Evolutionary conservation across 176 grass and related monocot species (phyloP).

Genomic region (Zea luxurians): DNA sequence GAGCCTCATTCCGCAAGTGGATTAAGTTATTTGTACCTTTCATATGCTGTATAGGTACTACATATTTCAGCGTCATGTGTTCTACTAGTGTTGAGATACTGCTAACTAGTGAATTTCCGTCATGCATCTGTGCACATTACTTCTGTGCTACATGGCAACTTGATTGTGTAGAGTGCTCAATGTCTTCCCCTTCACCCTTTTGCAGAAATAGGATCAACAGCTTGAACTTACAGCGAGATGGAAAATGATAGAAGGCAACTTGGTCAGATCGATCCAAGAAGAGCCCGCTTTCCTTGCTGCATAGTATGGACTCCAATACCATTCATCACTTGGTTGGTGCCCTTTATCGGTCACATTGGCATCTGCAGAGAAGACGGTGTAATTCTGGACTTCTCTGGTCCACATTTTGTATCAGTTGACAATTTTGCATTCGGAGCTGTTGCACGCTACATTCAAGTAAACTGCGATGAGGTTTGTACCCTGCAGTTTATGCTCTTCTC

Average conservation of each 20-base stretch:
- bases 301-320: conserved; percentile 95
- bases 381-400: conserved; percentile 88
- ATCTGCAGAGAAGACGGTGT: conserved; percentile 96
- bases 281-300: conserved; percentile 81
- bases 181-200: not conserved
- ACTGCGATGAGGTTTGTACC: conserved; percentile 61
- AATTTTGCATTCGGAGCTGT: conserved; percentile 88
- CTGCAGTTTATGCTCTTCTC: not conserved
- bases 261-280: conserved; percentile 65
- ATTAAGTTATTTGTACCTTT: not conserved
- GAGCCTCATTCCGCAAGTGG: not conserved
- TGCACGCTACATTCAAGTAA: conserved; percentile 75
- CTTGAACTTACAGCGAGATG: conserved; percentile 43
- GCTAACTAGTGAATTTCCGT: not conserved
- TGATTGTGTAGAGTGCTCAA: not conserved
- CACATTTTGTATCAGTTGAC: conserved; percentile 90
- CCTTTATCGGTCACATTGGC: conserved; percentile 90
- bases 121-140: not conserved
- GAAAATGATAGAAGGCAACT: conserved; percentile 38
- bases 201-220: conserved; percentile 22
- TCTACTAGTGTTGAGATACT: not conserved
- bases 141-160: conserved; percentile 8
- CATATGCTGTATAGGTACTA: not conserved
- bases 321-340: conserved; percentile 86
- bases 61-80: not conserved